Evolutionary conservation across 2,329 filamentous ascomycete genomes (phyloP).

Genomic region (Teratosphaeriaceae sp.): DNA sequence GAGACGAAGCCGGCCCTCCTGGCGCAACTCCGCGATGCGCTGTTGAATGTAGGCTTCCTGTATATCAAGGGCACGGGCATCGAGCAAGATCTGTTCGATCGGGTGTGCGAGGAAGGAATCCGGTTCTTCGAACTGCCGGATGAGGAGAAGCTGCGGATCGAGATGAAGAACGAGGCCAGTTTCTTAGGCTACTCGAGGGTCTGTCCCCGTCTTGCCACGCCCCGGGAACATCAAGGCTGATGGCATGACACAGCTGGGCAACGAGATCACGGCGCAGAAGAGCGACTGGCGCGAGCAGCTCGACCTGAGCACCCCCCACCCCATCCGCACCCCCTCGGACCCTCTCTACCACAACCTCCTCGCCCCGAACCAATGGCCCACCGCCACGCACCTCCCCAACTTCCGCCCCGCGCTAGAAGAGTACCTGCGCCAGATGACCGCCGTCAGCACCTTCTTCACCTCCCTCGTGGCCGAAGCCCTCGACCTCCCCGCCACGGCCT

Average conservation of each 20-base stretch:
- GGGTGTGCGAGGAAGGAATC: conserved; percentile 61
- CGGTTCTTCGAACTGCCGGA: conserved; percentile 69
- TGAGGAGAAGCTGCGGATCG: conserved; percentile 63
- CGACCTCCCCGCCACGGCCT: conserved; percentile 60
- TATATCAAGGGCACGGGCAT: conserved; percentile 79
- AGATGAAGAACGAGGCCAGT: conserved; percentile 41
- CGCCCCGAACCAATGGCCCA: conserved; percentile 75
- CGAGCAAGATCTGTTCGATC: conserved; percentile 55
- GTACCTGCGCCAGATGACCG: conserved; percentile 71
- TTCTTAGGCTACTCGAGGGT: conserved; percentile 43
- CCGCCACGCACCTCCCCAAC: conserved; percentile 51
- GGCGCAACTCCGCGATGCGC: conserved; percentile 60
- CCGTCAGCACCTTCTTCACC: conserved; percentile 67
- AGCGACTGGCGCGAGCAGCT: conserved; percentile 81
- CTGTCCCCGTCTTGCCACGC: conserved; percentile 8
- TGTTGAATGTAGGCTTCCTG: conserved; percentile 82
- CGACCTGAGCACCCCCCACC: conserved; percentile 75
- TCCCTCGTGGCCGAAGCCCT: conserved; percentile 80
- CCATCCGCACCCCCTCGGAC: conserved; percentile 53
- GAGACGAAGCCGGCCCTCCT: conserved; percentile 68
- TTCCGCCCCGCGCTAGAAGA: conserved; percentile 65
- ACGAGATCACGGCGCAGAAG: conserved; percentile 62
- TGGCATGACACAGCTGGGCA: conserved; percentile 37
- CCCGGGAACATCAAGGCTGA: neutral
- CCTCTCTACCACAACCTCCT: conserved; percentile 70